phyloP scores from a whole-genome alignment of 495 filamentous ascomycete genomes.

The Parachaetomium inaequale region DNA sequence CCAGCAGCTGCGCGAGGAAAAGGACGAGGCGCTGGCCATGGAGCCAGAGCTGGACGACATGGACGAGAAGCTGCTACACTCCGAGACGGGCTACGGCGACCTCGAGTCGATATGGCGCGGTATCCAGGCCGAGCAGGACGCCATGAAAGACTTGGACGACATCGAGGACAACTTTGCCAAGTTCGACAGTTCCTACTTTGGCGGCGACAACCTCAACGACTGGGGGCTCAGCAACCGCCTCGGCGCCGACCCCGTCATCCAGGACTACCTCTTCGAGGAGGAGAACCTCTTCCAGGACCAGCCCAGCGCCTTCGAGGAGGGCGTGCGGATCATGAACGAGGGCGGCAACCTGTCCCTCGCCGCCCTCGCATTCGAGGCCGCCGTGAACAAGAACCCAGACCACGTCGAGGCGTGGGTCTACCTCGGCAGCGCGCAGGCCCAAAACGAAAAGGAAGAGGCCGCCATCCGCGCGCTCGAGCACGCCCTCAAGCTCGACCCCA shows the following conservation, averaged over 20 bases:
- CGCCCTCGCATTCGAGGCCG: constrained; percentile 94
- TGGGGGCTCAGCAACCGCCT: constrained; percentile 41
- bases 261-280: constrained; percentile 91
- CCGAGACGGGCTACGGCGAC: constrained; percentile 66
- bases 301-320: constrained; percentile 81
- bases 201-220: constrained; percentile 66
- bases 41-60: constrained; percentile 86
- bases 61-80: constrained; percentile 57
- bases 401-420: constrained; percentile 92
- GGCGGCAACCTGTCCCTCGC: constrained; percentile 93
- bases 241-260: constrained; percentile 66
- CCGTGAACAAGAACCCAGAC: constrained; percentile 79
- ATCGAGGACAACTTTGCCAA: constrained; percentile 58
- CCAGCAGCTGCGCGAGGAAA: constrained; percentile 45
- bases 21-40: constrained; percentile 69
- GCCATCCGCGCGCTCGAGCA: constrained; percentile 98
- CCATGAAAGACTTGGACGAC: constrained; percentile 64
- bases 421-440: constrained; percentile 86
- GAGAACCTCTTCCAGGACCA: constrained; percentile 80
- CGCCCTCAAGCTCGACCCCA: constrained; percentile 79
- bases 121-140: constrained; percentile 74
- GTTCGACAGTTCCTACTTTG: constrained; percentile 66
- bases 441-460: constrained; percentile 96
- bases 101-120: constrained; percentile 89
- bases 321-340: constrained; percentile 82